Evolutionary conservation across 2,329 filamentous ascomycete species (phyloP).

Genomic region (Ceratocystis diversiconidia): DNA sequence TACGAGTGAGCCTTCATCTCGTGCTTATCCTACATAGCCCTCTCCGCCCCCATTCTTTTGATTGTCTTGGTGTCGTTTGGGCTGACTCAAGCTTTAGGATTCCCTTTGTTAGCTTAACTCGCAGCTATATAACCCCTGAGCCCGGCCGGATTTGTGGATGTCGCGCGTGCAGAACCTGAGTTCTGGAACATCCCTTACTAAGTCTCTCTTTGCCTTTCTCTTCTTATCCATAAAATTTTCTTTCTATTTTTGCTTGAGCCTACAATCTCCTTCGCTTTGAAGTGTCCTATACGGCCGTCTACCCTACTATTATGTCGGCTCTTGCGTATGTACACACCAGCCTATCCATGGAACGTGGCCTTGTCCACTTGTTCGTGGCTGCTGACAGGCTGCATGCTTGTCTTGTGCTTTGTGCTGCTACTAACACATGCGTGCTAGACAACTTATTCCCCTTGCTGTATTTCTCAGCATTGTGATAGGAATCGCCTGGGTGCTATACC

Average conservation of each 20-base stretch:
- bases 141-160: background rate
- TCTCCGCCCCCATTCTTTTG: background rate
- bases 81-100: slow-evolving; percentile 1
- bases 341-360: background rate
- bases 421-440: slow-evolving; percentile 26
- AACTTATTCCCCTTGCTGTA: slow-evolving; percentile 53
- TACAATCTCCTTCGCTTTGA: background rate
- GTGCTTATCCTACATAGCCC: background rate
- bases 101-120: background rate
- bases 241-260: background rate
- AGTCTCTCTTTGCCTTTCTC: background rate
- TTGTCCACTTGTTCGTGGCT: background rate
- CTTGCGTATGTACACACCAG: background rate
- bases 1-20: background rate
- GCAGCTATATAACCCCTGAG: background rate
- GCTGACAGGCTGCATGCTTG: background rate
- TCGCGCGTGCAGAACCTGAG: background rate
- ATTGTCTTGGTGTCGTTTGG: background rate
- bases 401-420: background rate
- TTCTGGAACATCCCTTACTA: background rate
- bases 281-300: background rate
- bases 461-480: slow-evolving; percentile 43
- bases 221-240: background rate
- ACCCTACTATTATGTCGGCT: background rate
- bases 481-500: slow-evolving; percentile 53